These are phyloP conservation scores for Rhodotorula mucilaginosa DNA, from an alignment of 1,284 basidiomycete species.

Conservation along the genomic window DNA sequence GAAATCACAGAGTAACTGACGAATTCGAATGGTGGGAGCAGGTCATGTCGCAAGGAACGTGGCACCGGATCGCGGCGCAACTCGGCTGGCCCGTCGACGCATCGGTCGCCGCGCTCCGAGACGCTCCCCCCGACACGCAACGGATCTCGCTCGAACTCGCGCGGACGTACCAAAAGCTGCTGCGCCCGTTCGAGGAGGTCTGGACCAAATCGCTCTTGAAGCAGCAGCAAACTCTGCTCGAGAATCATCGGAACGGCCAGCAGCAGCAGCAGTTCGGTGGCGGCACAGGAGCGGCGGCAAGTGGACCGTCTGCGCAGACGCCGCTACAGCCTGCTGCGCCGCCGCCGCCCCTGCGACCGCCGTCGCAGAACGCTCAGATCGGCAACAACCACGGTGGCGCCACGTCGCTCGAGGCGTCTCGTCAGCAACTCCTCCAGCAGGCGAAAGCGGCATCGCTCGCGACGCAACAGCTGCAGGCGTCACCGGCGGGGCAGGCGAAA, in stretches of 20 bases:
- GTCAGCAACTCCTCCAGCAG: conserved; percentile 19
- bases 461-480: conserved; percentile 11
- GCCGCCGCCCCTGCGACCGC: not conserved
- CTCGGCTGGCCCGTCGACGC: conserved; percentile 38
- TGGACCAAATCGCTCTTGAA: conserved; percentile 30
- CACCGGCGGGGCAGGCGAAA: not conserved
- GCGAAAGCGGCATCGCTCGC: conserved; percentile 14
- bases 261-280: conserved; percentile 5
- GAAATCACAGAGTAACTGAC: no score
- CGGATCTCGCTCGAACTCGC: conserved; percentile 40
- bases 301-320: not conserved
- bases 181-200: conserved; percentile 43
- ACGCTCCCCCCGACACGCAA: conserved; percentile 27
- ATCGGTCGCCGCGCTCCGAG: conserved; percentile 3
- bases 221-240: conserved; percentile 30
- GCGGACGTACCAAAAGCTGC: conserved; percentile 32
- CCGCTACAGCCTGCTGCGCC: not conserved
- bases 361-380: conserved; percentile 4
- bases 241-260: conserved; percentile 17
- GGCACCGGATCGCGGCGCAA: conserved; percentile 40
- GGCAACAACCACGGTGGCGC: conserved; percentile 1
- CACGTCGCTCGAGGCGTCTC: conserved; percentile 10
- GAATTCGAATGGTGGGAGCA: not conserved
- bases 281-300: not conserved
- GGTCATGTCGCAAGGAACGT: conserved; percentile 34